phyloP scores from a whole-genome alignment of 345 rosid species.

The Citrus hindsii region DNA sequence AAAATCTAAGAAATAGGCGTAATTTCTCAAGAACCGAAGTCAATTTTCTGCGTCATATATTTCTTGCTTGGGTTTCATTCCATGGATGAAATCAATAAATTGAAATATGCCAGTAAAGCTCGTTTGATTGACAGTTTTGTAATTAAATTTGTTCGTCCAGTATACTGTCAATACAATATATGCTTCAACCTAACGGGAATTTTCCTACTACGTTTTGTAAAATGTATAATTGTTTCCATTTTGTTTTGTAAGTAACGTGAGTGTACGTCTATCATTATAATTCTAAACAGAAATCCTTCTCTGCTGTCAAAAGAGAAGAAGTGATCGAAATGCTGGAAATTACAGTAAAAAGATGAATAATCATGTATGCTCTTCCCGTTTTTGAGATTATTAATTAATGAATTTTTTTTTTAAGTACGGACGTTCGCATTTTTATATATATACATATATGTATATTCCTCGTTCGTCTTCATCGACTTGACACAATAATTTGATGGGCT shows the following conservation, averaged over 20 bases:
- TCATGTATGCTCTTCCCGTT: no score
- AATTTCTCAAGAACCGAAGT: neutral
- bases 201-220: neutral
- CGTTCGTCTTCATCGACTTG: neutral
- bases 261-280: no score
- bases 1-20: conserved; percentile 52
- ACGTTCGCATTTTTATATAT: no score
- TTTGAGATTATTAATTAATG: no score
- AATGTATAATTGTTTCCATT: neutral
- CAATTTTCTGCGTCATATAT: no score
- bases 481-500: neutral
- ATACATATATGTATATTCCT: neutral
- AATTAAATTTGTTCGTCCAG: neutral
- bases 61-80: neutral
- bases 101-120: neutral
- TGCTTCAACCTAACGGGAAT: neutral
- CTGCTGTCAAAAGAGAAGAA: no score
- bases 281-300: no score
- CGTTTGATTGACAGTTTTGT: neutral
- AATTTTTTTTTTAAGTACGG: no score
- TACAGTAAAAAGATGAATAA: no score
- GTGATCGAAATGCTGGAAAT: no score
- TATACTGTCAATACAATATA: neutral
- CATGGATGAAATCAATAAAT: neutral
- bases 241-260: no score